Conservation (phyloP, 116 monocot species). For the Dioscorea cayenensis region DNA sequence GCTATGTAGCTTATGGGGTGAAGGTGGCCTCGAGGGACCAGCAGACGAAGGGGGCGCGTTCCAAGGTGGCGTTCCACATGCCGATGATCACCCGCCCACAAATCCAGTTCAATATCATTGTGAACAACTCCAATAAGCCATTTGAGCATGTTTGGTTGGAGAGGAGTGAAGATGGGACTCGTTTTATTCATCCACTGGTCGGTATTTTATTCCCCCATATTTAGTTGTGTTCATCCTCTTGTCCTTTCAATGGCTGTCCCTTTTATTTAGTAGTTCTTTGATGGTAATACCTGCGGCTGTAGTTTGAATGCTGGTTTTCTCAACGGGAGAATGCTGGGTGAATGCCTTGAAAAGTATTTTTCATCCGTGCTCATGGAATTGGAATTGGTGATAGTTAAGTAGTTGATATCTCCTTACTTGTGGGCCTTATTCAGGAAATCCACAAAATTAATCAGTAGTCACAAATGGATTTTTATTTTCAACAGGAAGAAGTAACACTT, state of each 20-base stretch:
- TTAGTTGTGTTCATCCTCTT: neutral
- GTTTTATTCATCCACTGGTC: slow-evolving; percentile 79
- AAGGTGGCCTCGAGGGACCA: slow-evolving; percentile 67
- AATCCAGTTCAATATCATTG: slow-evolving; percentile 58
- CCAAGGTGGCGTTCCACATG: slow-evolving; percentile 83
- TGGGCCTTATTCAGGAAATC: no score
- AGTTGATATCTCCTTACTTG: no score
- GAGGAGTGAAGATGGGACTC: slow-evolving; percentile 61
- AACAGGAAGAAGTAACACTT: no score
- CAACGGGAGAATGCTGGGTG: no score
- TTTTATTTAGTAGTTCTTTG: neutral
- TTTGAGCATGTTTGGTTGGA: slow-evolving; percentile 95
- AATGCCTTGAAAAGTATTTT: no score
- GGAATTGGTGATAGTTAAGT: no score
- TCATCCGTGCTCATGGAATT: no score
- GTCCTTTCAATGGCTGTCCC: neutral
- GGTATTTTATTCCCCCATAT: slow-evolving; percentile 1
- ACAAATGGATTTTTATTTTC: no score
- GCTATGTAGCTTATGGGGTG: slow-evolving; percentile 19
- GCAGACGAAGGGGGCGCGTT: slow-evolving; percentile 19
- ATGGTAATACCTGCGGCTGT: no score
- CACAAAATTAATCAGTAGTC: no score
- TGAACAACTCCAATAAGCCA: slow-evolving; percentile 69
- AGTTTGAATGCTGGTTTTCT: no score
- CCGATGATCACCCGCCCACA: slow-evolving; percentile 67